These are phyloP conservation scores for Aspergillus sp. DNA, from an alignment of 2,329 filamentous ascomycete genomes.

Conservation along the genomic window DNA sequence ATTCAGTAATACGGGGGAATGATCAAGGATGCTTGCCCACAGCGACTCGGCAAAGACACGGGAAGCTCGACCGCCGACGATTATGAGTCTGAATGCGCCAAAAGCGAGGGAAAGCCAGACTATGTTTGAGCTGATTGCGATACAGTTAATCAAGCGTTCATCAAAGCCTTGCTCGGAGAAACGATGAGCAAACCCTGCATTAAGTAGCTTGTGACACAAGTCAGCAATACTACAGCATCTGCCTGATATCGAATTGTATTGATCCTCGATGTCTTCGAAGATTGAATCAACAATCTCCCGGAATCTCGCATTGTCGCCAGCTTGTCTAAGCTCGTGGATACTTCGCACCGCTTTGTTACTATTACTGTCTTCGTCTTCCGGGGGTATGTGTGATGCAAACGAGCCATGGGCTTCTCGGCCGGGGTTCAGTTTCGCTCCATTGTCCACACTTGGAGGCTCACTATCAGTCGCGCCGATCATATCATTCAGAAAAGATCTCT, in stretches of 20 bases:
- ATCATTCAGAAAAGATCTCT: conserved; percentile 64
- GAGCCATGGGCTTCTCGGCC: conserved; percentile 11
- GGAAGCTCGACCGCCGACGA: conserved; percentile 32
- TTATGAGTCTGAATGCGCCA: conserved; percentile 39
- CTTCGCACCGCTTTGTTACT: conserved; percentile 54
- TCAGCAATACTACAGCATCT: conserved; percentile 60
- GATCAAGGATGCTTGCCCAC: conserved; percentile 39
- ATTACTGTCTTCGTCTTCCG: conserved; percentile 53
- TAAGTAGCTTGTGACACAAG: conserved; percentile 57
- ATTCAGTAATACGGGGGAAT: conserved; percentile 32
- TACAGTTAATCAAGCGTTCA: conserved; percentile 66
- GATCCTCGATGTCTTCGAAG: conserved; percentile 62
- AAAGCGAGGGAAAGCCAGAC: conserved; percentile 37
- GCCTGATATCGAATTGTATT: conserved; percentile 49
- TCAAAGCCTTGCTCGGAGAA: conserved; percentile 78
- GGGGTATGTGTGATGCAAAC: conserved; percentile 19
- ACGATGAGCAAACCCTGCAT: conserved; percentile 43
- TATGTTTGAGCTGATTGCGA: conserved; percentile 63
- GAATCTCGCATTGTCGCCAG: conserved; percentile 62
- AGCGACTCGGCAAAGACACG: conserved; percentile 34
- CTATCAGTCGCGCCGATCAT: conserved; percentile 31
- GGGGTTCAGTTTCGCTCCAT: conserved; percentile 7
- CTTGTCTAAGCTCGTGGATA: conserved; percentile 65
- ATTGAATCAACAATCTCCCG: conserved; percentile 59
- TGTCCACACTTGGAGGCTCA: conserved; percentile 12